Base-by-base conservation (phyloP, 441 rosid genomes). In the Melastoma candidum region DNA sequence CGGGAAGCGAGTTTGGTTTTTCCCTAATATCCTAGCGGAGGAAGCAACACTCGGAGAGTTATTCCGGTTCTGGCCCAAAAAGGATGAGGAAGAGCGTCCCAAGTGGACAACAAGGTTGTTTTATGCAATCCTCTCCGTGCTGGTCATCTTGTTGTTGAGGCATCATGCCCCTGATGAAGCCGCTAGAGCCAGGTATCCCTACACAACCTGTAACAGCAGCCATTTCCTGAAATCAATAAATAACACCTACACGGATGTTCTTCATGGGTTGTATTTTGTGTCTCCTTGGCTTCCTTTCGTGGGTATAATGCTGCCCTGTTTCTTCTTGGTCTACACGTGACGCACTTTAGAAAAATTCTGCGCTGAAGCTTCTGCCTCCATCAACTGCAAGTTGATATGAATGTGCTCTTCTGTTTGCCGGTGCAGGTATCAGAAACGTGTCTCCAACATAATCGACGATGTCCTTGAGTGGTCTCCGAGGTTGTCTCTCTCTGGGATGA, bases 131-230 rank as follows among this genome's bases (percentile, higher is more conserved):
- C 78, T 80, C 51, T 94, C 95, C 32, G 74, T 80, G 60, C 66
- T 86, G 61, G 90, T 81, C 71, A 88, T 93, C 65, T 63, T 82
- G 71, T 65, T 88, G 71, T 74, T 93, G 56, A 84, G 95, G 87
- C 96, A 70, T 60, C 98, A 93, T 63, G 95, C 98, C 49, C 98
- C 98, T 65, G 95, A 93, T 67, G 98, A 93, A 65, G 97, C 97
- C 51, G 98, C 98, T 52, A 77, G 97, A 70, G 95, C 95, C 66
- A 88, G 98, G 98, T 93, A 51, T 53, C 69, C 70, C 56, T 52
- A 44, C 43, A 36, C 6, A 36, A 36, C 8, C 41, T 2, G 41
- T 36, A 4, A 36, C 8, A 9, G 41, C 41, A 6, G 8, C 41
- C 41, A 36, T 36, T 36, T 36, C 8, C 41, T 36, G 41, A 36